These are phyloP conservation scores for Pachyrhizus erosus DNA, from an alignment of 306 rosid species.

Conservation along the genomic window DNA sequence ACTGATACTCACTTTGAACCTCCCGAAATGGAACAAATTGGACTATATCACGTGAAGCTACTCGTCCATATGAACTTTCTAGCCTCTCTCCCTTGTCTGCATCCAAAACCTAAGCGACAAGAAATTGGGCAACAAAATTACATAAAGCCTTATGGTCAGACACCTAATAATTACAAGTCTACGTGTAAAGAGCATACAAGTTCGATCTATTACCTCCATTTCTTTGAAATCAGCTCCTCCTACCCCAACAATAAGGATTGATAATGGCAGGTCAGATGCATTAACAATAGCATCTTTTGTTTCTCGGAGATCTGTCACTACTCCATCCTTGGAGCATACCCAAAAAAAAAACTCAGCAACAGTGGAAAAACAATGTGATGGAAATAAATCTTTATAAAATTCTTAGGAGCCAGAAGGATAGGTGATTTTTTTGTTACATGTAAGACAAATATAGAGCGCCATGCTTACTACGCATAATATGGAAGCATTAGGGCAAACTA, in stretches of 20 bases:
- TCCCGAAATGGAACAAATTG: conserved; percentile 84
- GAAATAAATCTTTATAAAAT: background rate
- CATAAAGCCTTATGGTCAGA: background rate
- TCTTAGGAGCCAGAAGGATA: background rate
- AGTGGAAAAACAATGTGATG: background rate
- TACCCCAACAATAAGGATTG: conserved; percentile 85
- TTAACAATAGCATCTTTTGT: conserved; percentile 85
- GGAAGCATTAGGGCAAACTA: background rate
- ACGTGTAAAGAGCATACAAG: background rate
- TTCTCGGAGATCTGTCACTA: conserved; percentile 93
- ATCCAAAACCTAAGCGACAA: conserved; percentile 63
- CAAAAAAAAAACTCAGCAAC: conserved; percentile 34
- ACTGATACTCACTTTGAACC: conserved; percentile 65
- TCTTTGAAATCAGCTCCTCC: conserved; percentile 95
- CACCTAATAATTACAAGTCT: background rate
- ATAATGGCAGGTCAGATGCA: conserved; percentile 84
- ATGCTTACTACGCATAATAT: conserved; percentile 5
- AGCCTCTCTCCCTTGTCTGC: conserved; percentile 86
- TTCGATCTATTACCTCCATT: conserved; percentile 69
- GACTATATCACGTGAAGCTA: conserved; percentile 84
- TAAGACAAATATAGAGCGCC: background rate
- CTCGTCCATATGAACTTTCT: conserved; percentile 74
- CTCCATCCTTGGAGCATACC: conserved; percentile 72
- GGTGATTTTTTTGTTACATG: background rate
- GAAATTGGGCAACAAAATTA: background rate